Evolutionary conservation across 495 filamentous ascomycete species (phyloP).

Genomic region (Emericellopsis terricola): DNA sequence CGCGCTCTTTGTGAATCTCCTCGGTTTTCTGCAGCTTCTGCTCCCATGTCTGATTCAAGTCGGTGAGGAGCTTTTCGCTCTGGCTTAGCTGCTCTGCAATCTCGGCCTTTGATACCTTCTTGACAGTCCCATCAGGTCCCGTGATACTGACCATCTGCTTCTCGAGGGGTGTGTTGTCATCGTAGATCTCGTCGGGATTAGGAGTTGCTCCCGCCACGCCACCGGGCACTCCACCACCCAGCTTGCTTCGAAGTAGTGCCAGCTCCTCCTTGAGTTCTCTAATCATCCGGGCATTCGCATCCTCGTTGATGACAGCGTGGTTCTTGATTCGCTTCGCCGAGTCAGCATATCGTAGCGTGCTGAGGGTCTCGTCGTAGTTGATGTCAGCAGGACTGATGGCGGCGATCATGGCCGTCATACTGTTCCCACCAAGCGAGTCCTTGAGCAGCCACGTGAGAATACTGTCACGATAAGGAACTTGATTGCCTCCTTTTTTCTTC

Average conservation of each 20-base stretch:
- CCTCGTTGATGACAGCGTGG: slow-evolving; percentile 97
- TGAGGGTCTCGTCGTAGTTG: slow-evolving; percentile 95
- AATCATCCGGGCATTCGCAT: slow-evolving; percentile 98
- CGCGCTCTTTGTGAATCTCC: slow-evolving; percentile 91
- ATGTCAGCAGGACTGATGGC: slow-evolving; percentile 97
- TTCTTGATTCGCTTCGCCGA: slow-evolving; percentile 99
- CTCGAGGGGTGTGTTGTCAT: slow-evolving; percentile 79
- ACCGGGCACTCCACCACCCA: slow-evolving; percentile 40
- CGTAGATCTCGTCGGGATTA: slow-evolving; percentile 61
- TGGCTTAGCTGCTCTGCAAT: slow-evolving; percentile 93
- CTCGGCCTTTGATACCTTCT: slow-evolving; percentile 95
- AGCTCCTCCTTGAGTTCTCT: slow-evolving; percentile 93
- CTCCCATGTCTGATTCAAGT: slow-evolving; percentile 98
- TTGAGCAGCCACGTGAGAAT: slow-evolving; percentile 94
- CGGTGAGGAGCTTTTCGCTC: slow-evolving; percentile 87
- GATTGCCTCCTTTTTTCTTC: slow-evolving; percentile 56
- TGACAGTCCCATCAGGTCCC: slow-evolving; percentile 65
- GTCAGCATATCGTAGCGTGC: slow-evolving; percentile 91
- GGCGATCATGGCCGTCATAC: slow-evolving; percentile 99
- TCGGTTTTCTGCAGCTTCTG: slow-evolving; percentile 90
- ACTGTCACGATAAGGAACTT: slow-evolving; percentile 95
- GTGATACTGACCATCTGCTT: slow-evolving; percentile 94
- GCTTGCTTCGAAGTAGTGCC: slow-evolving; percentile 67
- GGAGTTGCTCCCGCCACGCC: slow-evolving; percentile 26
- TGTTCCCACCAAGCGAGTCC: slow-evolving; percentile 94